A percentile compares a stretch with the other conserved stretches of the same genome.
Conservation (phyloP, 139 green algal genomes). For the Tetraselmis chui region DNA sequence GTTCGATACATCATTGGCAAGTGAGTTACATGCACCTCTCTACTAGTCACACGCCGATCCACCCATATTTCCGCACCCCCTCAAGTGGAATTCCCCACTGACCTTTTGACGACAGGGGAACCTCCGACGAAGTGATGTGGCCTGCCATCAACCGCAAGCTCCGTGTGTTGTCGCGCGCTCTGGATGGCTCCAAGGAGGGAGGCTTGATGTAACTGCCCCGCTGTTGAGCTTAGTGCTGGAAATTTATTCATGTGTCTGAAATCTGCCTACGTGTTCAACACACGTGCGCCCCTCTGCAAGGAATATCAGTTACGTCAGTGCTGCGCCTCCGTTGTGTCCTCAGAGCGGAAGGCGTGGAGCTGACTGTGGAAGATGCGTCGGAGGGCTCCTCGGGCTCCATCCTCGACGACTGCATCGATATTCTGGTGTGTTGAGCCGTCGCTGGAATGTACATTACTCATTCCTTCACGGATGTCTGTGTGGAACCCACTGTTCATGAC, state of each 20-base stretch:
- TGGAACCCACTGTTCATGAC: no score
- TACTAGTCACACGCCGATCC: not conserved
- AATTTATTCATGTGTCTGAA: no score
- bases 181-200: not conserved
- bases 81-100: not conserved
- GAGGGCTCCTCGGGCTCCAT: not conserved
- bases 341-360: not conserved
- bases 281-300: no score
- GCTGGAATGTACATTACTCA: no score
- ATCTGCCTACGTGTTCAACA: no score
- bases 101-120: not conserved
- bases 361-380: not conserved
- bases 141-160: not conserved
- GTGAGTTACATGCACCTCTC: not conserved
- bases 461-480: no score
- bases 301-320: no score
- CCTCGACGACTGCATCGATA: not conserved
- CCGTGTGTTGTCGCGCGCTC: not conserved
- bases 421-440: not conserved
- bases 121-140: not conserved
- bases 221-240: no score
- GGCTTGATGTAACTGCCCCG: not conserved
- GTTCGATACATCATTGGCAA: constrained; percentile 32
- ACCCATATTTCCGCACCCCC: no score
- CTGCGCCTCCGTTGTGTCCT: no score